These are phyloP conservation scores for Syncephalastrum sp. DNA, from an alignment of 371 early-diverging fungal genomes.

Conservation along the genomic window DNA sequence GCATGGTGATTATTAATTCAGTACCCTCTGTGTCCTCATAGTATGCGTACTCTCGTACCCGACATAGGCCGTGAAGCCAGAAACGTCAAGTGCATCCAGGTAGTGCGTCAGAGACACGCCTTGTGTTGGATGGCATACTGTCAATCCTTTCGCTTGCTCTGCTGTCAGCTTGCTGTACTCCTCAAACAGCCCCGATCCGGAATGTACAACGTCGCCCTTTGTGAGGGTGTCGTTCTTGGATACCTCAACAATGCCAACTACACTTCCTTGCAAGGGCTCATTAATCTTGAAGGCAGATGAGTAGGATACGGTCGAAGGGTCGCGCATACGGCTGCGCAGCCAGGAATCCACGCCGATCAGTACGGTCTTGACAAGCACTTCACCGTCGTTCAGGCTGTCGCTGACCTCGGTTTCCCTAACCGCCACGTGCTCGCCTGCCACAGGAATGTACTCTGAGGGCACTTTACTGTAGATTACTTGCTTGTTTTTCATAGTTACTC, in stretches of 20 bases:
- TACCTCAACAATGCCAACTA: constrained; percentile 57
- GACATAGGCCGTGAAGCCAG: constrained; percentile 46
- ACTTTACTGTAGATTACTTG: constrained; percentile 40
- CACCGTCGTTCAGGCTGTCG: constrained; percentile 45
- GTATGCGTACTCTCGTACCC: constrained; percentile 18
- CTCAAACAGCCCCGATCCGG: constrained; percentile 42
- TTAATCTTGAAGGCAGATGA: constrained; percentile 51
- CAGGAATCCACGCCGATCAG: constrained; percentile 41
- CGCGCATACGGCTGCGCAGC: constrained; percentile 67
- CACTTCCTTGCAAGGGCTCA: constrained; percentile 53
- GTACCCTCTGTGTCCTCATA: background rate
- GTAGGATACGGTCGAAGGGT: constrained; percentile 39
- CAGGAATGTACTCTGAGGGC: constrained; percentile 17
- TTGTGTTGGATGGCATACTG: constrained; percentile 27
- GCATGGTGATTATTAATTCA: background rate
- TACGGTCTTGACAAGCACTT: constrained; percentile 49
- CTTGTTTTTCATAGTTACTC: constrained; percentile 13
- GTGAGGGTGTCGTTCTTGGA: constrained; percentile 50
- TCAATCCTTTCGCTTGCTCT: constrained; percentile 19
- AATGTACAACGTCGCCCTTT: constrained; percentile 56
- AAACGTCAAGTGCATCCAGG: constrained; percentile 54
- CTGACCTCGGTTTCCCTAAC: constrained; percentile 41
- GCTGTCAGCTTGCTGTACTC: constrained; percentile 38
- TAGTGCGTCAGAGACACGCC: constrained; percentile 44
- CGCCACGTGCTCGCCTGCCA: constrained; percentile 49